phyloP scores from a whole-genome alignment of 345 rosid species.

The Syzygium grande region DNA sequence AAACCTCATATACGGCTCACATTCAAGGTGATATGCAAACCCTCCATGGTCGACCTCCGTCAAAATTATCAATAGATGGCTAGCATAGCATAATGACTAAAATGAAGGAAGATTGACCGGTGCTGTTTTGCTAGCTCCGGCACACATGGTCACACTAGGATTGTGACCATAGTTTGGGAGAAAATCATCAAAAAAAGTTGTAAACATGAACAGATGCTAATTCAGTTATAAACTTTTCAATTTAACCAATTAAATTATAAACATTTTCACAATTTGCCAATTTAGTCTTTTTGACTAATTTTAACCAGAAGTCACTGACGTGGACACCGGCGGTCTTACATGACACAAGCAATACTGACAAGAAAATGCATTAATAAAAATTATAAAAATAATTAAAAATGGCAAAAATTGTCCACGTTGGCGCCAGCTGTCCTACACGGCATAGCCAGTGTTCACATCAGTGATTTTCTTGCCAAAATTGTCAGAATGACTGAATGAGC shows the following conservation, averaged over 20 bases:
- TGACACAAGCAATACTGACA: not conserved
- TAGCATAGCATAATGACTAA: not conserved
- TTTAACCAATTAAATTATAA: too few species aligned
- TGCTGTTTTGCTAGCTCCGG: not conserved
- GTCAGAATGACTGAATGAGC: not conserved
- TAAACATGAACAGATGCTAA: too few species aligned
- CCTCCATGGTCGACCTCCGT: not conserved
- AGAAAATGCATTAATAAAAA: not conserved
- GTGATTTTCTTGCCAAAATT: too few species aligned
- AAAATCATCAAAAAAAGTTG: too few species aligned
- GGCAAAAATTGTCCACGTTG: too few species aligned
- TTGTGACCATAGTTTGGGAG: not conserved
- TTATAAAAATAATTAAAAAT: too few species aligned
- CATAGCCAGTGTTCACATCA: too few species aligned
- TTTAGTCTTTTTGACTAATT: too few species aligned
- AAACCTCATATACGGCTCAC: not conserved
- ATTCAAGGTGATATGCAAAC: not conserved
- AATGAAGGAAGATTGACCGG: not conserved
- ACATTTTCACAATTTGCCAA: too few species aligned
- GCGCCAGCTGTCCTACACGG: too few species aligned
- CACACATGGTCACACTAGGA: not conserved
- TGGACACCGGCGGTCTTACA: not conserved
- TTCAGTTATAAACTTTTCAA: accelerated
- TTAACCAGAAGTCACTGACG: accelerated
- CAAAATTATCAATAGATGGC: not conserved